phyloP scores from a whole-genome alignment of 768 basidiomycete species.

The Naganishia randhawae region DNA sequence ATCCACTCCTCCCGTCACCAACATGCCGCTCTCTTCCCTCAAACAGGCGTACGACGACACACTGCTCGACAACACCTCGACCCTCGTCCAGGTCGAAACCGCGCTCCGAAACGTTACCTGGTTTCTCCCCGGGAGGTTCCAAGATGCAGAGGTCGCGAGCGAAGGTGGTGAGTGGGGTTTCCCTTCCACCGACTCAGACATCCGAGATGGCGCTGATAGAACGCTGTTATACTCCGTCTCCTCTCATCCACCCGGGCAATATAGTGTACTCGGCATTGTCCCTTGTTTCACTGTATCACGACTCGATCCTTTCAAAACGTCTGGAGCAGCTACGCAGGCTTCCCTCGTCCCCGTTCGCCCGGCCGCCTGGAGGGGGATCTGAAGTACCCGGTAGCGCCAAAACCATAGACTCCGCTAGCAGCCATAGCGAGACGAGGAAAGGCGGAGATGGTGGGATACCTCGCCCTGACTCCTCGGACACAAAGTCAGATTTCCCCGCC shows the following conservation, averaged over 20 bases:
- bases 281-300: conserved; percentile 87
- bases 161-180: conserved; percentile 72
- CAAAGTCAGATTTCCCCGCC: not conserved
- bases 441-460: not conserved
- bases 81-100: conserved; percentile 82
- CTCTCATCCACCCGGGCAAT: no score
- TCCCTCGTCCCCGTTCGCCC: conserved; percentile 42
- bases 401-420: not conserved
- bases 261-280: conserved; percentile 78
- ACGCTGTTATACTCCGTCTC: no score
- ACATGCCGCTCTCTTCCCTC: conserved; percentile 20
- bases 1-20: not conserved
- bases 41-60: conserved; percentile 65
- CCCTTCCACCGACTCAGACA: not conserved
- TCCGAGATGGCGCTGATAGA: not conserved
- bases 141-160: conserved; percentile 91
- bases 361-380: not conserved
- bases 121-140: conserved; percentile 93
- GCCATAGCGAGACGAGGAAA: not conserved
- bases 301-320: conserved; percentile 75
- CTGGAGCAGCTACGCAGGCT: conserved; percentile 60
- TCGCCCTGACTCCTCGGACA: not conserved
- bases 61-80: conserved; percentile 75
- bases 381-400: no score
- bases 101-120: conserved; percentile 84